Evolutionary conservation across 2,329 filamentous ascomycete species (phyloP).

Genomic region (Xylaria hypoxylon): DNA sequence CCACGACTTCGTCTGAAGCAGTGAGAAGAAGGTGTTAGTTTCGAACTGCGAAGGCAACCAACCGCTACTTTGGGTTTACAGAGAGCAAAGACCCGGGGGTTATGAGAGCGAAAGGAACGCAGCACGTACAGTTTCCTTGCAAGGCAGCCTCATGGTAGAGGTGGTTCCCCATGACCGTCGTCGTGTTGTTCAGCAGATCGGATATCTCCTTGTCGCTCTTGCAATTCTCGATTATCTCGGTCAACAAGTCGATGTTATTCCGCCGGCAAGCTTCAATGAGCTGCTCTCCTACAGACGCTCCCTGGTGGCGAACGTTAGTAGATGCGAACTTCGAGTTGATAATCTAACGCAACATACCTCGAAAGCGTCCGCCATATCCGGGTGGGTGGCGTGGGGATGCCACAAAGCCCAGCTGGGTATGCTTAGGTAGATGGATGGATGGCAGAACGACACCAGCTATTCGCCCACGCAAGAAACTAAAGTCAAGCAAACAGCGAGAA

Average conservation of each 20-base stretch:
- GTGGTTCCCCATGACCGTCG: conserved; percentile 87
- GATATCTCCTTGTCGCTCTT: conserved; percentile 75
- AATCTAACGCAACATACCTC: conserved; percentile 45
- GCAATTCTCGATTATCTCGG: conserved; percentile 74
- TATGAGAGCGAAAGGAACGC: not conserved
- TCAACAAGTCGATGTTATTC: conserved; percentile 89
- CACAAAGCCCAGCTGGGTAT: not conserved
- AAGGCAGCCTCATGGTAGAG: conserved; percentile 89
- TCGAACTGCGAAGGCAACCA: not conserved
- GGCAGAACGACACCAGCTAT: not conserved
- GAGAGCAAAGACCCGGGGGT: not conserved
- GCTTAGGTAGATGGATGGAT: not conserved
- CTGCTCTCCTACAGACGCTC: conserved; percentile 85
- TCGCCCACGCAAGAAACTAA: conserved; percentile 8
- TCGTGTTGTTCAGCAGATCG: conserved; percentile 84
- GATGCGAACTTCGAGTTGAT: not conserved
- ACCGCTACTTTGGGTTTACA: not conserved
- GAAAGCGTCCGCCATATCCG: conserved; percentile 50
- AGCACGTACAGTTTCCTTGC: conserved; percentile 81
- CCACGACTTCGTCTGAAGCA: conserved; percentile 78
- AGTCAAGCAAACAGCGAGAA: not conserved
- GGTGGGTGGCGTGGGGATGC: not conserved
- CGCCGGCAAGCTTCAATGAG: conserved; percentile 93
- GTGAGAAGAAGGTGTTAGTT: conserved; percentile 11
- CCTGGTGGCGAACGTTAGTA: conserved; percentile 62